A percentile compares a stretch with the other conserved stretches of the same genome.
Evolutionary conservation across 2,329 filamentous ascomycete species (phyloP).

Genomic region (Cadophora sp.): DNA sequence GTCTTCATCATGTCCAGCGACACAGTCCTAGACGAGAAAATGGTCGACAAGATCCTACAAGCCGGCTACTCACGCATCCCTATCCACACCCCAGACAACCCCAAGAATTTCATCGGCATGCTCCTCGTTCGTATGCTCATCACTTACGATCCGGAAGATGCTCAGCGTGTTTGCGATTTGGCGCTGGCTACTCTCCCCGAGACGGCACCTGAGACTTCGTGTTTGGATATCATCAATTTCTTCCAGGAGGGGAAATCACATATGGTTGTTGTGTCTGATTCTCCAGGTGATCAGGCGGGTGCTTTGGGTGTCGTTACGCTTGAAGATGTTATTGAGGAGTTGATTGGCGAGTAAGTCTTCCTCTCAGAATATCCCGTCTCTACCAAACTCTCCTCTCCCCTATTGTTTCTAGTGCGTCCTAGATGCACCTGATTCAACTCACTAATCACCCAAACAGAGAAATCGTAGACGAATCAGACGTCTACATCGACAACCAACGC

Average conservation of each 20-base stretch:
- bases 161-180: conserved; percentile 86
- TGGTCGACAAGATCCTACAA: conserved; percentile 91
- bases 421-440: too few species aligned
- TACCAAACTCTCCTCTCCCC: too few species aligned
- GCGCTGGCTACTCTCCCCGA: conserved; percentile 93
- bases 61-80: conserved; percentile 96
- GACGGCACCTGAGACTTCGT: conserved; percentile 93
- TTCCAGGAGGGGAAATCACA: conserved; percentile 99
- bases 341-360: conserved; percentile 88
- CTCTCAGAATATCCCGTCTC: neutral
- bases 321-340: conserved; percentile 97
- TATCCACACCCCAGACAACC: conserved; percentile 85
- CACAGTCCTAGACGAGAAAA: conserved; percentile 88
- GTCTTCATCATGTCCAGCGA: conserved; percentile 96
- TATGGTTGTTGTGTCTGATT: conserved; percentile 94
- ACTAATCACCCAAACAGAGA: conserved; percentile 62
- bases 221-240: conserved; percentile 98
- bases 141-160: conserved; percentile 96
- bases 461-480: conserved; percentile 98
- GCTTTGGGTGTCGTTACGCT: conserved; percentile 93
- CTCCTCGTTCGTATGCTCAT: conserved; percentile 98
- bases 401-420: too few species aligned
- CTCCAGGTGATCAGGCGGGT: conserved; percentile 85
- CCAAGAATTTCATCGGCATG: conserved; percentile 94
- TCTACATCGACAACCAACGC: conserved; percentile 98